Percentiles rank a stretch among this genome's conserved stretches.
Evolutionary conservation across 306 rosid genomes (phyloP).

Genomic region (Quercus agrifolia): DNA sequence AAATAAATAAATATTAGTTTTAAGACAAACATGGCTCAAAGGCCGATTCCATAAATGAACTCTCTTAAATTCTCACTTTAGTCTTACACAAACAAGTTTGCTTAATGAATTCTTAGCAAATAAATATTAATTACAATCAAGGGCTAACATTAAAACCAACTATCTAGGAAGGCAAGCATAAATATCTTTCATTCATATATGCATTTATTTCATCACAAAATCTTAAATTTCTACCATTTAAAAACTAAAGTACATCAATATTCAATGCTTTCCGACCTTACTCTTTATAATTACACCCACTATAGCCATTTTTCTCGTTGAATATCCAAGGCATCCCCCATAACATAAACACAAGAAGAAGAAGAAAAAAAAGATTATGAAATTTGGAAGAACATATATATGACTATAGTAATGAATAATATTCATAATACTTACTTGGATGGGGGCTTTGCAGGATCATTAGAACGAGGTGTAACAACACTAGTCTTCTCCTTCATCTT

Average conservation of each 20-base stretch:
- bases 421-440: conserved; percentile 58
- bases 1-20: too few species aligned
- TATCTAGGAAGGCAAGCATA: too few species aligned
- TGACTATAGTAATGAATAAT: background rate
- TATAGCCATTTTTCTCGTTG: too few species aligned
- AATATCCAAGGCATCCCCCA: too few species aligned
- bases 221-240: too few species aligned
- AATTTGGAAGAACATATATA: background rate
- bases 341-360: background rate
- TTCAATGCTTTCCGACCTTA: too few species aligned
- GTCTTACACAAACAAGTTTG: background rate
- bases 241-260: too few species aligned
- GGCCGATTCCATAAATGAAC: background rate
- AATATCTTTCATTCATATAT: background rate
- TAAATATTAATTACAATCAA: background rate
- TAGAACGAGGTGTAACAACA: conserved; percentile 12
- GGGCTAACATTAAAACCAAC: background rate
- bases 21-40: background rate
- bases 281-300: too few species aligned
- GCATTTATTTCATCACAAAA: background rate
- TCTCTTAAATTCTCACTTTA: background rate
- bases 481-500: conserved; percentile 15
- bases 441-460: conserved; percentile 51
- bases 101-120: background rate
- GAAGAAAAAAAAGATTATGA: too few species aligned